Evolutionary conservation across 805 yeast genomes (phyloP), one percentile per base, ranked within the genome.

Genomic region (Spathaspora boniae): DNA sequence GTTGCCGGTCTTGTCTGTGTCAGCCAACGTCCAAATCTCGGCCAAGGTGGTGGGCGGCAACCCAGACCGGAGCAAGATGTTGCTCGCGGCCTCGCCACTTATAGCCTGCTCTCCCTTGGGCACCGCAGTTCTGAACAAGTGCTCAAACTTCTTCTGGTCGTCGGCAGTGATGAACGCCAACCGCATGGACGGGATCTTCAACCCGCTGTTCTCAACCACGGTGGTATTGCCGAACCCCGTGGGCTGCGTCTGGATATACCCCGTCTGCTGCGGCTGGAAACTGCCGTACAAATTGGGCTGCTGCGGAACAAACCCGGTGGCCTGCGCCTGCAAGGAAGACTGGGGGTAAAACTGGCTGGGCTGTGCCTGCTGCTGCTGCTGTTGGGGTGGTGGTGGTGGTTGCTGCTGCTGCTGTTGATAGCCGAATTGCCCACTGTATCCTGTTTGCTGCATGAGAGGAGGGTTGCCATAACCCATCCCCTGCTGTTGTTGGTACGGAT

Each of bases 11-110:
- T 78, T 82, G 48, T 80, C 84, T 2, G 95, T 82, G 53, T 91
- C 98, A n/a, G 95, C 76, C 39, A 91, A 66, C 16, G 83, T 80
- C 98, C 98, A 91, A 42, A 91, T 83, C 48, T 78, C 86, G 3
- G 91, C 91, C 47, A 91, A 70, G 28, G 81, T 77, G 17, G 75
- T 69, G 3, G 95, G 87, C 27, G 77, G 68, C 36, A 91, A 68
- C 5, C 86, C 86, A 0, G 96, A 88, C 46, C 85, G 76, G 64
- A 86, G 67, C 48, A 91, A 68, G 41, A 91, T 81, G 42, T 78
- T 80, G 47, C 89, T 78, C 11, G 96, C 95, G 5, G 82, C 67
- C 30, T 78, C 81, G 8, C 91, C 89, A 29, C 72, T 65, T 36
- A 84, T 75, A 4, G 86, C 70, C 42, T 65, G 76, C 43, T 82